Evolutionary conservation across 371 early-diverging fungal genomes (phyloP), one percentile per base, ranked within the genome.

Genomic region (Mucor indicus): DNA sequence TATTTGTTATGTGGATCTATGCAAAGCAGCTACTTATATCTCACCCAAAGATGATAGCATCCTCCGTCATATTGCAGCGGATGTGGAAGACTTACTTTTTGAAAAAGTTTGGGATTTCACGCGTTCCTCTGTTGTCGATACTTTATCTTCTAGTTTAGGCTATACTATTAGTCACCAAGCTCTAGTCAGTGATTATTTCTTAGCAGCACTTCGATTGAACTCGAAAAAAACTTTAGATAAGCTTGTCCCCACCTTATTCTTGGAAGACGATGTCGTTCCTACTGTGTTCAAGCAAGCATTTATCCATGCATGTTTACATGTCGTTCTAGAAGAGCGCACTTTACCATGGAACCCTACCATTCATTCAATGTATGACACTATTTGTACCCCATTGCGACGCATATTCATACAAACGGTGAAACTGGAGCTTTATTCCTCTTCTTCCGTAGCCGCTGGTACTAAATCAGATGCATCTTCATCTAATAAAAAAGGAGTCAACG

Each of bases 271-370:
- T n/a, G n/a, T n/a, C n/a, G 75, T 79, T 0, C 87, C 88, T 0
- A 72, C 69, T 15, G 64, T 80, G 1, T 89, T 83, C 53, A 81
- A 80, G 44, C 69, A 87, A 8, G 85, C 89, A 0, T 69, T 91
- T 38, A 84, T 87, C 27, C 82, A 78, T 47, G 72, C 83, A 4
- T 87, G 85, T 48, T 77, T 77, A 42, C 69, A 67, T 2, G 84
- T 81, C 8, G 66, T 74, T 6, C 85, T 87, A 53, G 89, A 90
- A 48, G 84, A 80, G 30, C 65, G 69, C n/a, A 56, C 66, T 16
- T 57, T 86, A 17, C 81, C 88, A 2, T 88, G 86, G 88, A 82
- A 85, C 49, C 86, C 89, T 6, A 60, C 76, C 1, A 67, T 90
- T 2, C 69, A 81, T 16, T 60, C 62, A 13, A 73, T 90, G 39